A percentile compares a stretch with the other conserved stretches of the same genome.
phyloP scores from a whole-genome alignment of 495 filamentous ascomycete species.

The Ramalina intermedia region DNA sequence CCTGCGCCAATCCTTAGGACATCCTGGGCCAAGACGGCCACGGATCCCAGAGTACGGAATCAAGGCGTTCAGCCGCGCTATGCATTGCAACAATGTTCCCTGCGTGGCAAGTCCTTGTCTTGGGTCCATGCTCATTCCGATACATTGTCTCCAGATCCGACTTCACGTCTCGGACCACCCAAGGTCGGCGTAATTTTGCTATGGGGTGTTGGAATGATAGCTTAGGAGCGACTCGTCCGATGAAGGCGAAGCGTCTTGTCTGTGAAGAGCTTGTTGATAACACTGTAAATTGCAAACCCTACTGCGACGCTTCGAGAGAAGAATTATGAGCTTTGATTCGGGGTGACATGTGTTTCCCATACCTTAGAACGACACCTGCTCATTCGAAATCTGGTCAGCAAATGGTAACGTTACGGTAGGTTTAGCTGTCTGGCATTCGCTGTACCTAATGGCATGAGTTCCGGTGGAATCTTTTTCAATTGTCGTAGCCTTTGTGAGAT shows the following conservation, averaged over 20 bases:
- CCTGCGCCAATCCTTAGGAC: too few species aligned
- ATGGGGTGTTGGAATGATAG: not conserved
- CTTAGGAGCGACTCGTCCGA: conserved; percentile 34
- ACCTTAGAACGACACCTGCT: conserved; percentile 71
- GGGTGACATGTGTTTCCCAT: conserved; percentile 19
- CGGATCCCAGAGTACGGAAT: too few species aligned
- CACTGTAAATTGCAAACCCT: conserved; percentile 63
- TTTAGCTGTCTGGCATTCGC: conserved; percentile 8
- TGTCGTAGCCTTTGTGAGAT: conserved; percentile 87
- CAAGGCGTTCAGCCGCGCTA: too few species aligned
- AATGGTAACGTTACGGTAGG: not conserved
- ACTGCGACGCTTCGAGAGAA: conserved; percentile 39
- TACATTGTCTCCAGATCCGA: too few species aligned
- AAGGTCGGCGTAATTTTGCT: not conserved
- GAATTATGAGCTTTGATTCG: conserved; percentile 17
- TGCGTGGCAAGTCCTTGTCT: not conserved
- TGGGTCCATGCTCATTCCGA: too few species aligned
- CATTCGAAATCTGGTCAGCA: conserved; percentile 15
- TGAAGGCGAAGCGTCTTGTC: conserved; percentile 85
- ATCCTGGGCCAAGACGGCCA: too few species aligned
- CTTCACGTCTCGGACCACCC: not conserved
- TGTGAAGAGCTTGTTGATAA: conserved; percentile 61
- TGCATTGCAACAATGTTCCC: conserved; percentile 10
- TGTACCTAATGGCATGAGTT: conserved; percentile 90
- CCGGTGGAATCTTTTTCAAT: conserved; percentile 76